Evolutionary conservation across 768 basidiomycete genomes (phyloP), one percentile per base, ranked within the genome.

Genomic region (Megacollybia marginata): DNA sequence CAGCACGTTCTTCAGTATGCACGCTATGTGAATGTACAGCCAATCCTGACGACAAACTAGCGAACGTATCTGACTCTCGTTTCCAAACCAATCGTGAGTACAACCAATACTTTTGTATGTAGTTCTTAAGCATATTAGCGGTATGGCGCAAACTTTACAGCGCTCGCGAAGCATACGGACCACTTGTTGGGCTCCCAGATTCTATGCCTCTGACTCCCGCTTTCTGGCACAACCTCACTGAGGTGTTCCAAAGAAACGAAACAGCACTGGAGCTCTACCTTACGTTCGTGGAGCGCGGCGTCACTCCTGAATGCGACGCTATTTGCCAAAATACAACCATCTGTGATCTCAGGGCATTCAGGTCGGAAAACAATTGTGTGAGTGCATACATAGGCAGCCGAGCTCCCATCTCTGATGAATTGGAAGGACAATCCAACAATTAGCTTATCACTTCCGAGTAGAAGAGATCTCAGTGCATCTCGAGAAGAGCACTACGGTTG

Each of bases 221-320:
- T 9, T 73, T 73, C 58, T 73, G 69, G 70, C 69, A 71, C 53
- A 57, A 59, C 28, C 57, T 71, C 4, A 69, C 69, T 1, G 67
- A 66, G 48, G 60, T 59, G 11, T 63, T 69, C 48, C 59, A 52
- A 33, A 33, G 35, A 16, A 64, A 69, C 50, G 59, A 59, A 7
- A 60, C 59, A 11, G 63, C 61, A 15, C 64, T 67, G 51, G 52
- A 63, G 50, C 47, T 61, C 42, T 70, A 58, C 57, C 64, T 62
- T 47, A 55, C 54, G 13, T 55, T 59, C 32, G 46, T 62, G 5
- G 61, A 55, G 9, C 54, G 67, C 8, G 65, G 64, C 44, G 62
- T 55, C 23, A 54, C 52, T 28, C 28, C 46, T 6, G 54, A 58
- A 42, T 65, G 64, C 36, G 50, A 50, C 2, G 60, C 53, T 15